Conservation (phyloP, 768 basidiomycete genomes). For the Boletellus emodensis region DNA sequence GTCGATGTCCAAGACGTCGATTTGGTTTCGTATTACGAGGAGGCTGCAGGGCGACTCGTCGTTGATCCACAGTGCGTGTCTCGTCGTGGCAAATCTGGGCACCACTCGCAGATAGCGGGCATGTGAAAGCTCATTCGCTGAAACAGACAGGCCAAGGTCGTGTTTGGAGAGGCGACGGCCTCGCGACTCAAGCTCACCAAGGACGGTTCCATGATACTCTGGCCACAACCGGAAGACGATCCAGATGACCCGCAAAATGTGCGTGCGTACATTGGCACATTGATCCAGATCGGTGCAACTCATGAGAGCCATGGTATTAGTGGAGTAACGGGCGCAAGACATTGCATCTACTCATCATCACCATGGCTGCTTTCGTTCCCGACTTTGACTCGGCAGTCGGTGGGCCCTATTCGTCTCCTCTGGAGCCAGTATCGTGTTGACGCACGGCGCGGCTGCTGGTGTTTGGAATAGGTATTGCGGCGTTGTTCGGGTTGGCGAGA, state of each 20-base stretch:
- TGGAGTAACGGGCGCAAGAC: constrained; percentile 44
- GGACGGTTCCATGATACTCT: constrained; percentile 46
- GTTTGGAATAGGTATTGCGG: constrained; percentile 42
- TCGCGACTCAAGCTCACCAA: constrained; percentile 42
- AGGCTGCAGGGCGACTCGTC: constrained; percentile 54
- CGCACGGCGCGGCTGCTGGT: not conserved
- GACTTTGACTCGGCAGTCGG: constrained; percentile 54
- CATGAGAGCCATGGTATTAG: constrained; percentile 21
- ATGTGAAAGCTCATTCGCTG: not conserved
- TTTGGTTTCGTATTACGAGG: constrained; percentile 45
- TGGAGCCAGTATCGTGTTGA: not conserved
- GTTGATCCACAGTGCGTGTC: constrained; percentile 54
- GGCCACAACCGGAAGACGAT: constrained; percentile 51
- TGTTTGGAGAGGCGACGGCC: constrained; percentile 47
- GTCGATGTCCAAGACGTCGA: constrained; percentile 24
- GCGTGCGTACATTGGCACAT: constrained; percentile 7
- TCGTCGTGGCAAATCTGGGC: too few species aligned
- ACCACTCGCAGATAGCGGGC: too few species aligned
- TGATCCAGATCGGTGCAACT: not conserved
- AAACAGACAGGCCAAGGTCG: constrained; percentile 42
- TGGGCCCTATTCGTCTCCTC: constrained; percentile 9
- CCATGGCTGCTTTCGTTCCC: constrained; percentile 50
- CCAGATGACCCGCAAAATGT: constrained; percentile 55
- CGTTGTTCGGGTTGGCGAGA: constrained; percentile 43
- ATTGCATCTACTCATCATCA: constrained; percentile 45